Percentiles rank a stretch among this genome's conserved stretches.
Conservation (phyloP, 2,329 filamentous ascomycete genomes). For the Claviceps capensis region DNA sequence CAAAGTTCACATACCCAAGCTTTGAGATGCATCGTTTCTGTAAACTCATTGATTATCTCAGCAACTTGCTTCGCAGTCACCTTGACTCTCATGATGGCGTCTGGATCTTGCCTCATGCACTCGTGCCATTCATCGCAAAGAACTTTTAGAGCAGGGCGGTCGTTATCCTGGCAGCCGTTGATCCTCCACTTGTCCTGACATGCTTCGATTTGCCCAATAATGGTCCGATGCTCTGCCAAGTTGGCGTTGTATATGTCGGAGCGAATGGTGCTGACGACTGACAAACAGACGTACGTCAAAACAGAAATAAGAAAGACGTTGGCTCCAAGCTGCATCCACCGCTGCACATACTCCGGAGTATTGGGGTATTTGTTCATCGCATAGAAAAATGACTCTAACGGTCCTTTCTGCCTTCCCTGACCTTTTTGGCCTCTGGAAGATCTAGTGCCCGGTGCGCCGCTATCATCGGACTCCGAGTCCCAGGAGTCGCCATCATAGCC, state of each 20-base stretch:
- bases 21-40: conserved; percentile 82
- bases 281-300: conserved; percentile 53
- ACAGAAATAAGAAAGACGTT: conserved; percentile 46
- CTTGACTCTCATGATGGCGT: conserved; percentile 62
- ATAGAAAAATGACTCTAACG: conserved; percentile 32
- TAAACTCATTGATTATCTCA: conserved; percentile 85
- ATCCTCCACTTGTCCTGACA: conserved; percentile 62
- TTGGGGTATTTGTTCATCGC: conserved; percentile 43
- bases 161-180: conserved; percentile 57
- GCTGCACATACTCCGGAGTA: conserved; percentile 43
- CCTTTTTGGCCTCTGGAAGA: conserved; percentile 14
- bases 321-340: conserved; percentile 46
- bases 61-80: conserved; percentile 81
- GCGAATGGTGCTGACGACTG: conserved; percentile 55
- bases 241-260: conserved; percentile 63
- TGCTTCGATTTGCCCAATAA: conserved; percentile 57
- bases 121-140: conserved; percentile 70
- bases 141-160: conserved; percentile 57
- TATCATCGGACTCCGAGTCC: conserved; percentile 35
- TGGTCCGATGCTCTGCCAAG: conserved; percentile 50
- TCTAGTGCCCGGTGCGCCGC: conserved; percentile 10
- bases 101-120: conserved; percentile 77
- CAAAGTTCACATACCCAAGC: conserved; percentile 33
- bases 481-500: conserved; percentile 28
- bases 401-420: conserved; percentile 11